Base-by-base conservation (phyloP, 108 stramenopile species). In the Nitzschia putrida region DNA sequence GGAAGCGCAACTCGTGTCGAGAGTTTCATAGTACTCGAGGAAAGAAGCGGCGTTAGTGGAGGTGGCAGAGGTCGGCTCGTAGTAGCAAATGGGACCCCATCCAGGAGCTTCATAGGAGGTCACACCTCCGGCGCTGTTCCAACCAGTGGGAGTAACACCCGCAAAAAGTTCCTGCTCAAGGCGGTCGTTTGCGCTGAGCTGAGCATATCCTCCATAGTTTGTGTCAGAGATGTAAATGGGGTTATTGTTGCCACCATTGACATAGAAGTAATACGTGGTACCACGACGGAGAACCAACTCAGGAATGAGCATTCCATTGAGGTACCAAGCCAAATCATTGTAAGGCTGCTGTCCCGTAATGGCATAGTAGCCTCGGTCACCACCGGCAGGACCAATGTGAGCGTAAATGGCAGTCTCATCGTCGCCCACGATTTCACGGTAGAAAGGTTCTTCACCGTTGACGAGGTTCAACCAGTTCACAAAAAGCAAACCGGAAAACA, bases 311-410 rank as follows among this genome's bases (percentile, higher is more conserved):
- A 53, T n/a, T 11, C 58, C 63, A 22, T 64, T 53, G 8, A 64
- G 9, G 23, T 64, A 71, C 69, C 69, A 71, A 9, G 61, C 69
- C 22, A 61, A 57, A 14, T 55, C 69, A 39, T 59, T 43, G 26
- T 20, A 16, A 39, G 50, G 29, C 23, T 42, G 25, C 11, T 18
- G 18, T 49, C 47, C 47, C 0, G 61, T 53, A 53, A 72, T 64
- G 6, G 71, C 61, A 13, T 12, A 14, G 61, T 72, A 72, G 25
- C 61, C 71, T 10, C 63, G 53, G 16, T 26, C 34, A 24, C 63
- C 71, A 37, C 63, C 63, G 24, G 71, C 59, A 39, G 50, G 63
- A 24, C 71, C 63, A 23, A 72, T 64, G 20, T 21, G 21, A 11
- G 61, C 63, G 11, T 51, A 7, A n/a, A 72, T 40, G 22, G 24